Evolutionary conservation across 2,329 filamentous ascomycete genomes (phyloP).

Genomic region (Monosporascus sp.): DNA sequence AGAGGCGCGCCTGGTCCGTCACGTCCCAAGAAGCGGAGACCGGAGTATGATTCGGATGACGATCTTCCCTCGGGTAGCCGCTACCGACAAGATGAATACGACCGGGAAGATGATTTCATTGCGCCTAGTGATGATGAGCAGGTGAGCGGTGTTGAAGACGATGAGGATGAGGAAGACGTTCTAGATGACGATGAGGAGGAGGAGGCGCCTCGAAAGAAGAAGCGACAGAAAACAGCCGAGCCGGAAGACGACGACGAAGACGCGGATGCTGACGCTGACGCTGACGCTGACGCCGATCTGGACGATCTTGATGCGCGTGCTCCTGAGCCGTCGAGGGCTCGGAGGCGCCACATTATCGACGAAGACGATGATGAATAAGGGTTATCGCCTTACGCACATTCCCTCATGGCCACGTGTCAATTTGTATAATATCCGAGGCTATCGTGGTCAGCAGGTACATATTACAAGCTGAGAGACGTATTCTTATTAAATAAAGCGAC

Average conservation of each 20-base stretch:
- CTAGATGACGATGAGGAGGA: slow-evolving; percentile 47
- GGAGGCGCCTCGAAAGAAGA: slow-evolving; percentile 42
- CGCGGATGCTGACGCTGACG: slow-evolving; percentile 29
- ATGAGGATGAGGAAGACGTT: slow-evolving; percentile 58
- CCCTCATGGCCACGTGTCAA: neutral
- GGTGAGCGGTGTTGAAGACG: slow-evolving; percentile 48
- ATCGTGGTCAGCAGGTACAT: too few relatives aligned
- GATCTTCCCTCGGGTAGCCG: slow-evolving; percentile 58
- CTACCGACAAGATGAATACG: slow-evolving; percentile 66
- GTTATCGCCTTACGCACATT: neutral
- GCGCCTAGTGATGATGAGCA: slow-evolving; percentile 69
- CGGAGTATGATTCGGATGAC: slow-evolving; percentile 74
- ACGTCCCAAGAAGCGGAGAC: slow-evolving; percentile 49
- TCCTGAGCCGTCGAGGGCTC: slow-evolving; percentile 36
- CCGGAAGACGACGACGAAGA: slow-evolving; percentile 34
- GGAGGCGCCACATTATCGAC: slow-evolving; percentile 54
- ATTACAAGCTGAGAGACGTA: too few relatives aligned
- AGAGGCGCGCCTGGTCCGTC: slow-evolving; percentile 44
- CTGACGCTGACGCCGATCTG: slow-evolving; percentile 51
- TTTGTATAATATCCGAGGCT: too few relatives aligned
- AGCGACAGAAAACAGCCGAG: slow-evolving; percentile 48
- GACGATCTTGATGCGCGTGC: slow-evolving; percentile 42
- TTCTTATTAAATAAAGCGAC: too few relatives aligned
- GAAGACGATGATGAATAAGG: slow-evolving; percentile 50
- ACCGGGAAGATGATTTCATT: slow-evolving; percentile 75